Evolutionary conservation across 1,284 basidiomycete genomes (phyloP).

Genomic region (Sparassis latifolia): DNA sequence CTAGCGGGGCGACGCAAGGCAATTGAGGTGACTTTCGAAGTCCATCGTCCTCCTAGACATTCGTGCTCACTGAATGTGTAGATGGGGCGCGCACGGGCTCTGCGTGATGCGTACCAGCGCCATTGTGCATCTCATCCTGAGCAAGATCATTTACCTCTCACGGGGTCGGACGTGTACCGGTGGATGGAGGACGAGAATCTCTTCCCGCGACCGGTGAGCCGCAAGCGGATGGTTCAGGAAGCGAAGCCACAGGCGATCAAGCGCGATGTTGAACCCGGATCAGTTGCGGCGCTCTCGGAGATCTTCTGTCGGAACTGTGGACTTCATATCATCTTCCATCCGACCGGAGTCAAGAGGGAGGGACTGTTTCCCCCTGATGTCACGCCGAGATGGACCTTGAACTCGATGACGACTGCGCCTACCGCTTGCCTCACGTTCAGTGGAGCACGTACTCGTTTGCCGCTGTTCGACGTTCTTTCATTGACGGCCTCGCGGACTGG

Average conservation of each 20-base stretch:
- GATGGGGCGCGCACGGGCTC: constrained; percentile 57
- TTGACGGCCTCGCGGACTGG: constrained; percentile 5
- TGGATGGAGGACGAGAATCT: constrained; percentile 52
- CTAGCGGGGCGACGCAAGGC: constrained; percentile 59
- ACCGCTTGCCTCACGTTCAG: constrained; percentile 14
- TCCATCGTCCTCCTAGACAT: neutral
- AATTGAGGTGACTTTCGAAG: constrained; percentile 46
- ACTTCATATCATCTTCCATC: constrained; percentile 17
- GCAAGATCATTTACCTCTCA: constrained; percentile 29
- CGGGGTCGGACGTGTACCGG: constrained; percentile 47
- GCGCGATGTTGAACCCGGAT: neutral
- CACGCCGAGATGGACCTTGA: neutral
- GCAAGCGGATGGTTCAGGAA: constrained; percentile 8
- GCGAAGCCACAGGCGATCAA: neutral
- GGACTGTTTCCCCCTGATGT: constrained; percentile 5
- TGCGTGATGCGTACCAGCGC: constrained; percentile 42
- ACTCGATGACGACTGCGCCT: neutral
- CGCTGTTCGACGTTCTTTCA: constrained; percentile 18
- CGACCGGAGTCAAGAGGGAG: constrained; percentile 11
- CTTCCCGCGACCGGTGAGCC: constrained; percentile 30
- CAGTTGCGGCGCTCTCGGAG: constrained; percentile 1
- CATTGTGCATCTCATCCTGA: constrained; percentile 16
- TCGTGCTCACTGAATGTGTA: constrained; percentile 18
- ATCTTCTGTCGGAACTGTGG: constrained; percentile 27
- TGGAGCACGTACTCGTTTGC: constrained; percentile 11